These are phyloP conservation scores for Boletus rufocinnamomeus DNA, from an alignment of 768 basidiomycete species.

Conservation along the genomic window DNA sequence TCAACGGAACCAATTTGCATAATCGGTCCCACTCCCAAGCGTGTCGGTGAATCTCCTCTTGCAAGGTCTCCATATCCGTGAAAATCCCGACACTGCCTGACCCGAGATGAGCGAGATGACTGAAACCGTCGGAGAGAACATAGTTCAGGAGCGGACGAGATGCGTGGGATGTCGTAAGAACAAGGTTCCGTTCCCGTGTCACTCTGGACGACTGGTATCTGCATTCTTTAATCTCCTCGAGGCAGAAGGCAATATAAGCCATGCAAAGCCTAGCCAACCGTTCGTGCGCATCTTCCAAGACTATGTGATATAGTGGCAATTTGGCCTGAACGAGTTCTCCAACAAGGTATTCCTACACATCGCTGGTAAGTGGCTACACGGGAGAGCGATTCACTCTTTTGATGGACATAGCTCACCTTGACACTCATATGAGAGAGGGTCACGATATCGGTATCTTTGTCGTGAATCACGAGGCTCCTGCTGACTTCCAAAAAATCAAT, in stretches of 20 bases:
- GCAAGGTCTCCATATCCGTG: slow-evolving; percentile 2
- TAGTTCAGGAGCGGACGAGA: slow-evolving; percentile 11
- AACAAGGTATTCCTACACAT: slow-evolving; percentile 14
- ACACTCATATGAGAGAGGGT: too few relatives aligned
- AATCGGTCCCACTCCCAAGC: too few relatives aligned
- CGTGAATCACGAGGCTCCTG: slow-evolving; percentile 11
- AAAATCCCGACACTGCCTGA: neutral
- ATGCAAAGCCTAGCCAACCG: too few relatives aligned
- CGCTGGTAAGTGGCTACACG: neutral
- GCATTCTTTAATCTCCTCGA: slow-evolving; percentile 6
- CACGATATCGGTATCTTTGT: slow-evolving; percentile 14
- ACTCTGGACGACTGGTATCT: neutral
- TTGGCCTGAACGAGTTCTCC: slow-evolving; percentile 4
- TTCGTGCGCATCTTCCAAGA: slow-evolving; percentile 13
- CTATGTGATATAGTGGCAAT: slow-evolving; percentile 7
- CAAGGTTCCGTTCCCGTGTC: neutral
- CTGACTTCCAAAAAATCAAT: slow-evolving; percentile 2
- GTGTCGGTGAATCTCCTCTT: neutral
- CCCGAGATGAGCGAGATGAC: slow-evolving; percentile 7
- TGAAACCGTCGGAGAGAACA: slow-evolving; percentile 12
- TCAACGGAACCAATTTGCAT: neutral
- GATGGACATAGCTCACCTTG: slow-evolving; percentile 6
- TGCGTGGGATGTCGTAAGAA: neutral
- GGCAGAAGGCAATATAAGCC: slow-evolving; percentile 9
- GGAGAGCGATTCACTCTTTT: too few relatives aligned